Conservation (phyloP, 169 alveolate genomes). For the Miamiensis avidus region DNA sequence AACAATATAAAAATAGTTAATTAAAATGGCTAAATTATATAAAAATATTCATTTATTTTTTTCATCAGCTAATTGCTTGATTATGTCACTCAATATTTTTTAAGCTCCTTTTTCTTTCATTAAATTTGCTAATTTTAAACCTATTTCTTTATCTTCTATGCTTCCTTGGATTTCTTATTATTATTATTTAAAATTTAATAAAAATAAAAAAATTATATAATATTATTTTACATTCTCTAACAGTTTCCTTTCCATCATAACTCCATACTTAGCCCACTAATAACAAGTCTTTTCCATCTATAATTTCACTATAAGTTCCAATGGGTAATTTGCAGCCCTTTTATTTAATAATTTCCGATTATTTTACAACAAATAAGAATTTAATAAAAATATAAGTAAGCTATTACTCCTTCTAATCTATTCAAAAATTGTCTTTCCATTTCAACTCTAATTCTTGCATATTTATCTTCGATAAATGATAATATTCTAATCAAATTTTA, state of each 20-base stretch:
- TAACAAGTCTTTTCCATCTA: conserved; percentile 7
- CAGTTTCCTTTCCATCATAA: conserved; percentile 5
- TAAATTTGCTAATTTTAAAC: conserved; percentile 11
- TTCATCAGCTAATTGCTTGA: not conserved
- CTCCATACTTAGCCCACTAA: conserved; percentile 35
- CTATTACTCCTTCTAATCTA: conserved; percentile 61
- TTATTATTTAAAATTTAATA: not conserved
- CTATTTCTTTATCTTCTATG: conserved; percentile 5
- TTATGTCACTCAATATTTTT: conserved; percentile 14
- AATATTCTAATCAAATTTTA: conserved; percentile 14
- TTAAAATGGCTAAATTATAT: too few species aligned
- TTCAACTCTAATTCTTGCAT: conserved; percentile 46
- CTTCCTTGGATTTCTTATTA: not conserved
- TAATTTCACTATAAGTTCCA: conserved; percentile 52
- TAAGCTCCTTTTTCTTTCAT: conserved; percentile 44
- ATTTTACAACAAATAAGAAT: too few species aligned
- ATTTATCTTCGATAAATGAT: conserved; percentile 36
- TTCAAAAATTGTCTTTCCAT: conserved; percentile 61
- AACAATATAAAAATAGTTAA: too few species aligned
- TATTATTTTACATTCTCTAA: conserved; percentile 7
- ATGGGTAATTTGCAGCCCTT: conserved; percentile 73
- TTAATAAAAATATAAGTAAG: not conserved
- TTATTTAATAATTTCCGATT: too few species aligned
- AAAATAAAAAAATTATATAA: conserved; percentile 18
- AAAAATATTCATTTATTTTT: not conserved